Evolutionary conservation across 2,329 filamentous ascomycete genomes (phyloP).

Genomic region (Trichoderma koningii): DNA sequence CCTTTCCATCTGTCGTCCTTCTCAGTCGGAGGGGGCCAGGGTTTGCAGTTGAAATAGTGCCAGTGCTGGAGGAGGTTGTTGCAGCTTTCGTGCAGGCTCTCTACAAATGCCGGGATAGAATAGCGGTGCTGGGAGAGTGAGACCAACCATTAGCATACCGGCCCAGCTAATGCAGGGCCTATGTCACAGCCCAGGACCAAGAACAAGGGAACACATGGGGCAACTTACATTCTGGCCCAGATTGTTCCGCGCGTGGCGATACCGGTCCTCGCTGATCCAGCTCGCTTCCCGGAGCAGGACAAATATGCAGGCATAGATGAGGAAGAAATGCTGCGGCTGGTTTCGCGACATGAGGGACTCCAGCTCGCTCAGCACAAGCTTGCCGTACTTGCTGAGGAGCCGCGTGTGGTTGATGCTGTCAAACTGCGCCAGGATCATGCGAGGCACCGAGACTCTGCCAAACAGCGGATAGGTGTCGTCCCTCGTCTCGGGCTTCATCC

Average conservation of each 20-base stretch:
- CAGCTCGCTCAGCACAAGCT: slow-evolving; percentile 41
- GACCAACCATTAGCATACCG: background rate
- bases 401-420: slow-evolving; percentile 46
- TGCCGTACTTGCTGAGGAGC: slow-evolving; percentile 41
- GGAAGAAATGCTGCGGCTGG: slow-evolving; percentile 37
- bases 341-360: slow-evolving; percentile 41
- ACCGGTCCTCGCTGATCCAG: slow-evolving; percentile 44
- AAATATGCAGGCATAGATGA: slow-evolving; percentile 46
- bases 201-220: too few relatives aligned
- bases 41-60: slow-evolving; percentile 52
- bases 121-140: slow-evolving; percentile 38
- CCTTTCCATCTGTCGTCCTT: slow-evolving; percentile 35
- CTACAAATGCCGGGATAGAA: slow-evolving; percentile 45
- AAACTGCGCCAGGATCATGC: slow-evolving; percentile 50
- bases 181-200: too few relatives aligned
- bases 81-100: slow-evolving; percentile 49
- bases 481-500: slow-evolving; percentile 40
- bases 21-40: slow-evolving; percentile 35
- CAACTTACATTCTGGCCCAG: slow-evolving; percentile 34
- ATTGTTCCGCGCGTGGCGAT: slow-evolving; percentile 47
- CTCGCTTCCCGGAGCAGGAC: slow-evolving; percentile 48
- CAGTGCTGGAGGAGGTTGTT: slow-evolving; percentile 52
- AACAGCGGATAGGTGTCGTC: slow-evolving; percentile 44
- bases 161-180: too few relatives aligned
- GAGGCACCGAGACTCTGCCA: slow-evolving; percentile 44